Evolutionary conservation across 2,329 filamentous ascomycete species (phyloP).

Genomic region (Fusarium torreyae): DNA sequence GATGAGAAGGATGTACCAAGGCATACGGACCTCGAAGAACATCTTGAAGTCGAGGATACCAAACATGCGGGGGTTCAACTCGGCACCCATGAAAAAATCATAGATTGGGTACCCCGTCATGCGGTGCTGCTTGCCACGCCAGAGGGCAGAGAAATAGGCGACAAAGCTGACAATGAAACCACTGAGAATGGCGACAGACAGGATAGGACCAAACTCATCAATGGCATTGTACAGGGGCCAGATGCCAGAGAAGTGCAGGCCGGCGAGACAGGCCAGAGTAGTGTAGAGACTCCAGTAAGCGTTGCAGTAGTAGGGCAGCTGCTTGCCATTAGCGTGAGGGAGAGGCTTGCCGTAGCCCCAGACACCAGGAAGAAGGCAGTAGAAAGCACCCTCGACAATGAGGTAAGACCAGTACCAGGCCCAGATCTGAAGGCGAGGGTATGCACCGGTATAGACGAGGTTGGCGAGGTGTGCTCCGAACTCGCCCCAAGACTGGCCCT

Average conservation of each 20-base stretch:
- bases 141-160: constrained; percentile 88
- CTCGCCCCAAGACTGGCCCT: constrained; percentile 77
- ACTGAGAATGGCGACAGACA: constrained; percentile 93
- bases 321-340: constrained; percentile 84
- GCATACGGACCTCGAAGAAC: constrained; percentile 94
- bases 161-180: constrained; percentile 87
- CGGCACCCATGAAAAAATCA: constrained; percentile 94
- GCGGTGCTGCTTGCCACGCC: constrained; percentile 86
- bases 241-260: constrained; percentile 83
- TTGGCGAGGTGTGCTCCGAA: constrained; percentile 80
- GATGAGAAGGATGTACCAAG: constrained; percentile 92
- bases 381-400: constrained; percentile 85
- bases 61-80: constrained; percentile 90
- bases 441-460: constrained; percentile 87
- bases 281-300: constrained; percentile 89
- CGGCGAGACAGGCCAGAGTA: constrained; percentile 80
- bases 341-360: constrained; percentile 91
- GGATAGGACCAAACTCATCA: constrained; percentile 93
- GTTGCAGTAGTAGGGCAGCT: constrained; percentile 95
- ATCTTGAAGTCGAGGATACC: constrained; percentile 94
- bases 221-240: constrained; percentile 94
- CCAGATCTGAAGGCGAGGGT: constrained; percentile 87
- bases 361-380: constrained; percentile 89
- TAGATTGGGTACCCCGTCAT: constrained; percentile 92
- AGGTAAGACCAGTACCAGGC: constrained; percentile 95